Evolutionary conservation across 78 protist genomes (phyloP).

Genomic region (Pigoraptor vietnamica): DNA sequence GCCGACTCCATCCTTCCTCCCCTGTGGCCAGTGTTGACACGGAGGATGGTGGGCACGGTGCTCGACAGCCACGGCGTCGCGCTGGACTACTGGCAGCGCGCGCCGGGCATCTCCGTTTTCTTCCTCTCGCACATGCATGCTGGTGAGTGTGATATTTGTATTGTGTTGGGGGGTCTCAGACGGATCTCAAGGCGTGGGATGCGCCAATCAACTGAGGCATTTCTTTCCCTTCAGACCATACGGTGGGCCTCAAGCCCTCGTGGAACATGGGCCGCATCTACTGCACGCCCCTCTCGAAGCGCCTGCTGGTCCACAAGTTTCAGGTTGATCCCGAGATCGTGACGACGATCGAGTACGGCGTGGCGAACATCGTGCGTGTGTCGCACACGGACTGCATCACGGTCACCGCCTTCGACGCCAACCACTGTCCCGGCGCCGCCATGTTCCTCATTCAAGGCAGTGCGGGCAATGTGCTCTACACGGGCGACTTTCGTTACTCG

Average conservation of each 20-base stretch:
- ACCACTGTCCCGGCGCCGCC: constrained; percentile 58
- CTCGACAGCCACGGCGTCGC: neutral
- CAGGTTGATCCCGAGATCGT: neutral
- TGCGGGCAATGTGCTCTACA: constrained; percentile 35
- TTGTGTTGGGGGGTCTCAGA: no score
- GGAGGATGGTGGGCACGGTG: neutral
- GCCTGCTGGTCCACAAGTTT: constrained; percentile 12
- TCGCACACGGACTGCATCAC: neutral
- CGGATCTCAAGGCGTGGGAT: no score
- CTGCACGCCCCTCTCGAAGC: constrained; percentile 11
- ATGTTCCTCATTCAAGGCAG: constrained; percentile 46
- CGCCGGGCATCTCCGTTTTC: neutral
- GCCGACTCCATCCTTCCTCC: no score
- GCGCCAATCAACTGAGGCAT: no score
- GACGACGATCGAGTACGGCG: neutral
- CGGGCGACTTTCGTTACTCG: constrained; percentile 59
- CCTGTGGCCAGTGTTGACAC: no score
- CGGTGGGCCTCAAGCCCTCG: constrained; percentile 21
- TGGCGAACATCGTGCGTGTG: neutral
- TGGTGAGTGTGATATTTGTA: neutral
- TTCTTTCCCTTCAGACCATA: no score
- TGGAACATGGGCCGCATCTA: constrained; percentile 34
- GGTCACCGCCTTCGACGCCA: constrained; percentile 37
- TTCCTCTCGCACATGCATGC: constrained; percentile 33
- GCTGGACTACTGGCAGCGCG: neutral